phyloP scores from a whole-genome alignment of 352 stramenopile genomes.

The Phytopythium sindhum region DNA sequence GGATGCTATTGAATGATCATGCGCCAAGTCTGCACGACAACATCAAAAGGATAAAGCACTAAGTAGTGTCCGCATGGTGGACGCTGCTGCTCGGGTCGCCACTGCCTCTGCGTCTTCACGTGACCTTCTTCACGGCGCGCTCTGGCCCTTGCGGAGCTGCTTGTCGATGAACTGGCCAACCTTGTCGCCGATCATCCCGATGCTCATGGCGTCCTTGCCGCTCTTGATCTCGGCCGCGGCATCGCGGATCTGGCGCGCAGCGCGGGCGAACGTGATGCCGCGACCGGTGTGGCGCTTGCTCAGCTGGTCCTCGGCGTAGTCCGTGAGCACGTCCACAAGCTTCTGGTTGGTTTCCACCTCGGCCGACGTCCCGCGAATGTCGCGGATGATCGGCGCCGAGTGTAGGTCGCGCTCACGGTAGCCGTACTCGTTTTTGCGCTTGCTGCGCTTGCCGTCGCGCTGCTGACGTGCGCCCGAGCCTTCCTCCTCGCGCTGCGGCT shows the following conservation, averaged over 20 bases:
- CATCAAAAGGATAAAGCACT: background rate
- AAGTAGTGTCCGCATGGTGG: background rate
- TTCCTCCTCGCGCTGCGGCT: slow-evolving; percentile 12
- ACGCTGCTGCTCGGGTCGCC: background rate
- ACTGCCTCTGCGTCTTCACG: too few relatives aligned
- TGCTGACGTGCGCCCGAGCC: background rate
- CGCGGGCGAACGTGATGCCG: slow-evolving; percentile 60
- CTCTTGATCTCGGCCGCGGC: slow-evolving; percentile 44
- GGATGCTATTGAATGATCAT: slow-evolving; percentile 1
- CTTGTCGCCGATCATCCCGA: slow-evolving; percentile 61
- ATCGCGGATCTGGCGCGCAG: slow-evolving; percentile 47
- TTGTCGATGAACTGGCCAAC: slow-evolving; percentile 56
- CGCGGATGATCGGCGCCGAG: slow-evolving; percentile 44
- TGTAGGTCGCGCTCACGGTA: slow-evolving; percentile 12
- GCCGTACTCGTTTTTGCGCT: slow-evolving; percentile 5
- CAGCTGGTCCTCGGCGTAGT: slow-evolving; percentile 57
- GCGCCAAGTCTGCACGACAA: background rate
- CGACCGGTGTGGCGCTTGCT: slow-evolving; percentile 51
- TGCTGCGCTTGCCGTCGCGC: background rate
- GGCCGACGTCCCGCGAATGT: slow-evolving; percentile 39
- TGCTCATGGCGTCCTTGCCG: slow-evolving; percentile 43
- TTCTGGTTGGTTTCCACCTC: slow-evolving; percentile 50
- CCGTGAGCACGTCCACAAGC: slow-evolving; percentile 56
- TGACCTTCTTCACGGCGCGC: background rate
- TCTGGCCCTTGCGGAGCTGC: slow-evolving; percentile 19